Evolutionary conservation across 768 basidiomycete genomes (phyloP).

Genomic region (Neoboletus magnificus): DNA sequence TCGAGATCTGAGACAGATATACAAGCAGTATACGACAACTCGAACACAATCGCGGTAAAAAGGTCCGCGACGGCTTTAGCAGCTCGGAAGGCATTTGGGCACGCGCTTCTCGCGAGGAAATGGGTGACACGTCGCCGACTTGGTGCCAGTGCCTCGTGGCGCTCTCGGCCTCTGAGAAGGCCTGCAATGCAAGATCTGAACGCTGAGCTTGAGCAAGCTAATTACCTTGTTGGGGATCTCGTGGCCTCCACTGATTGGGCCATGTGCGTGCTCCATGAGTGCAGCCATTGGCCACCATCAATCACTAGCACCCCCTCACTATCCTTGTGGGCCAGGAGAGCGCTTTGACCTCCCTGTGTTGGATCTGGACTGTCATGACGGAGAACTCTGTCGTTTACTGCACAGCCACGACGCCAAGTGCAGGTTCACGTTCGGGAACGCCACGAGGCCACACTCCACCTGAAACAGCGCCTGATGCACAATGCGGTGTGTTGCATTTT

Average conservation of each 20-base stretch:
- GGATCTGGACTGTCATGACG: not conserved
- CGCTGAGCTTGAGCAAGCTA: not conserved
- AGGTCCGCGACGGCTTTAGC: not conserved
- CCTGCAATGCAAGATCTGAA: not conserved
- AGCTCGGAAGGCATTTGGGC: not conserved
- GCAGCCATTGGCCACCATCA: not conserved
- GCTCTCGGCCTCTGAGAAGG: not conserved
- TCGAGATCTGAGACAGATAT: not conserved
- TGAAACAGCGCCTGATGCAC: not conserved
- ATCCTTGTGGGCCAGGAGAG: too few relatives aligned
- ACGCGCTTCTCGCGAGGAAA: not conserved
- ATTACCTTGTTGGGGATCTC: not conserved
- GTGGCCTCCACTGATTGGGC: not conserved
- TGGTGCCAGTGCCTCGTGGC: not conserved
- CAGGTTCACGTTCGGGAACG: not conserved
- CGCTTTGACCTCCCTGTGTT: not conserved
- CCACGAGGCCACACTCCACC: not conserved
- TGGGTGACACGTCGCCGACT: not conserved
- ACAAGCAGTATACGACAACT: not conserved
- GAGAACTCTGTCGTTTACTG: not conserved
- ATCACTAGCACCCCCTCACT: not conserved
- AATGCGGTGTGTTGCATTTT: not conserved
- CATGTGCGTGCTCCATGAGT: not conserved
- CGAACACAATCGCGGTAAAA: not conserved
- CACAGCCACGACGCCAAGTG: not conserved